Conservation (phyloP, 2,329 filamentous ascomycete genomes). For the Phoma sp. region DNA sequence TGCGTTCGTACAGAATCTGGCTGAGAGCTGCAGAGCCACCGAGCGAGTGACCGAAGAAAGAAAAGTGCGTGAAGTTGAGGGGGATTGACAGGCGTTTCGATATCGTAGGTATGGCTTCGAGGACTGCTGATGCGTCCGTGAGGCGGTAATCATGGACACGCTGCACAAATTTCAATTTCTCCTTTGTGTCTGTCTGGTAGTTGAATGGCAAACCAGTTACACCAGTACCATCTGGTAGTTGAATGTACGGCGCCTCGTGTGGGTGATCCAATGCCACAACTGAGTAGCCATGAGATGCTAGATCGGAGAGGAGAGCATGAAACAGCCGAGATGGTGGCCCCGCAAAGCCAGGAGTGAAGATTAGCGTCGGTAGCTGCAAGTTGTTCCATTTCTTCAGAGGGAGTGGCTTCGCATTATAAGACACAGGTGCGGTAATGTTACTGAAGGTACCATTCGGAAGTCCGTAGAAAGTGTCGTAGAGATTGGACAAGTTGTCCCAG, state of each 20-base stretch:
- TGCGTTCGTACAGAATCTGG: constrained; percentile 15
- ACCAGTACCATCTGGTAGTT: constrained; percentile 21
- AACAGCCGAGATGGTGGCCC: constrained; percentile 22
- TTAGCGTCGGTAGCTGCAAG: constrained; percentile 10
- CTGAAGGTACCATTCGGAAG: background rate
- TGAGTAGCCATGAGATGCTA: constrained; percentile 20
- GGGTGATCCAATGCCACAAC: constrained; percentile 28
- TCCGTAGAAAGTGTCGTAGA: background rate
- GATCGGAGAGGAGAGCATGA: constrained; percentile 17
- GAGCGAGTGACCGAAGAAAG: constrained; percentile 25
- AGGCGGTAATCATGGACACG: constrained; percentile 12
- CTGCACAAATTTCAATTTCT: background rate
- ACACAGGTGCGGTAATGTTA: background rate
- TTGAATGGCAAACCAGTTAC: constrained; percentile 9
- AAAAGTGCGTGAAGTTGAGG: constrained; percentile 24
- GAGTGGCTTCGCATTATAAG: background rate
- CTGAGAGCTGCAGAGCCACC: constrained; percentile 21
- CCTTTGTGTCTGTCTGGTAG: background rate
- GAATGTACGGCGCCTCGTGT: constrained; percentile 25
- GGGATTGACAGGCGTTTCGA: constrained; percentile 1
- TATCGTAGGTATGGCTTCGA: constrained; percentile 5
- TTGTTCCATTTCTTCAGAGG: background rate
- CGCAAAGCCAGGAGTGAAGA: constrained; percentile 17
- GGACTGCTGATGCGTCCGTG: constrained; percentile 16
- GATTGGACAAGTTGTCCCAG: background rate